Evolutionary conservation across 2,329 filamentous ascomycete species (phyloP), one percentile per base, ranked within the genome.

Genomic region (Shiraia sp.): DNA sequence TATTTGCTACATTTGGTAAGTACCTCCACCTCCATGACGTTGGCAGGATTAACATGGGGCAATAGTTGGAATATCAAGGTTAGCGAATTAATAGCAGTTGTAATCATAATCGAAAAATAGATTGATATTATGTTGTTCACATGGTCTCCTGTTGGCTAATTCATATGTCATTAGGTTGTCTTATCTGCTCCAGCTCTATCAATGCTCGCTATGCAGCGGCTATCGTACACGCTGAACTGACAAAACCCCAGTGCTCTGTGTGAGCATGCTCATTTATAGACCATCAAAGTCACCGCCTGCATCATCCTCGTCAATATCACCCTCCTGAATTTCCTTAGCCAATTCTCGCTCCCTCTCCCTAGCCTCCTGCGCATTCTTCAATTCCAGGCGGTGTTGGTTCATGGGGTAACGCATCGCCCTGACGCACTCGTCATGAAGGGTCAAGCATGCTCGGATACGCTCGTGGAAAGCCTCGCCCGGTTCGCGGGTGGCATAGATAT

Each of bases 351-450:
- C 93, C 14, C 93, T 82, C 71, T 99, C 93, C 36, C 93, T 82
- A n/a, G 93, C 93, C 73, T 99, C 95, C 72, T 97, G 92, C 0
- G 93, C 93, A 62, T 95, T 97, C 81, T 96, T 97, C 41, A 99
- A 80, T 73, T 99, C 93, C 41, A 97, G 79, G 13, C 93, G 84
- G 73, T 99, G 93, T 72, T 97, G 93, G 76, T 99, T 96, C 92
- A 97, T 97, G 2, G 93, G 93, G 74, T 97, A 99, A 40, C 93
- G 85, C 93, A 99, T 99, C 17, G 93, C 92, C 88, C 96, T 97
- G 63, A 99, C 91, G 66, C 92, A 97, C 76, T 99, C 93, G 62
- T 99, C 93, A 65, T 97, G 91, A 51, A 99, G 81, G 42, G 86
- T 83, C 59, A 99, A 79, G 70, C 93, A 96, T 30, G 93, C 93